Base-by-base conservation (phyloP, 2,329 filamentous ascomycete species). In the Scorias spongiosa region DNA sequence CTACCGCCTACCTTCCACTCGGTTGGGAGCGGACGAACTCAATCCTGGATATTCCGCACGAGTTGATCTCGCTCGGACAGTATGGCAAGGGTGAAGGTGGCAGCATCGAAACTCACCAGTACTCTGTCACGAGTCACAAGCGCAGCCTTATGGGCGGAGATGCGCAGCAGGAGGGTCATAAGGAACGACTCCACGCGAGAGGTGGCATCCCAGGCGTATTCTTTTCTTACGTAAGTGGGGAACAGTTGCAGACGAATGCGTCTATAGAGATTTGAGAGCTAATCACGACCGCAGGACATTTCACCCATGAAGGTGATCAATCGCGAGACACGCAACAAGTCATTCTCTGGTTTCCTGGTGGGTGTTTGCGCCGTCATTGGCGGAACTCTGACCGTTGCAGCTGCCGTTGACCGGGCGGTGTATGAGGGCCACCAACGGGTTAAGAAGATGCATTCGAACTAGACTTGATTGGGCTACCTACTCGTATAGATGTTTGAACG, bases 271-370 rank as follows among this genome's bases (percentile, higher is more conserved):
- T 26, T 37, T 41, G 37, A 10, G 32, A 18, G 18, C 10, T 39
- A 18, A 26, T 40, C 15, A 43, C n/a, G 9, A 20, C n/a, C 17
- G 6, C 45, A 88, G 83, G 91, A 98, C 57, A 98, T 98, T 63
- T 96, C 89, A 2, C 91, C 91, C 5, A 98, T 98, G 91, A 98
- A 96, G 69, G 89, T 98, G 48, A 83, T 98, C 66, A 98, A 98
- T 70, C 82, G 88, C 44, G 93, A 98, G 68, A 81, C 84, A 52
- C 78, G 85, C 40, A 71, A 80, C 48, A 96, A 96, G 71, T 83
- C 82, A 4, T 93, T 98, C 62, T 78, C 85, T 0, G 84, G 84
- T 14, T 98, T 98, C 70, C 65, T 98, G 46, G 89, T 91, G 1
- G 91, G 91, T 40, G 77, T 98, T 15, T 98, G 91, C 63, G 89